phyloP scores from a whole-genome alignment of 352 stramenopile genomes.

The Phytophthora lateralis region DNA sequence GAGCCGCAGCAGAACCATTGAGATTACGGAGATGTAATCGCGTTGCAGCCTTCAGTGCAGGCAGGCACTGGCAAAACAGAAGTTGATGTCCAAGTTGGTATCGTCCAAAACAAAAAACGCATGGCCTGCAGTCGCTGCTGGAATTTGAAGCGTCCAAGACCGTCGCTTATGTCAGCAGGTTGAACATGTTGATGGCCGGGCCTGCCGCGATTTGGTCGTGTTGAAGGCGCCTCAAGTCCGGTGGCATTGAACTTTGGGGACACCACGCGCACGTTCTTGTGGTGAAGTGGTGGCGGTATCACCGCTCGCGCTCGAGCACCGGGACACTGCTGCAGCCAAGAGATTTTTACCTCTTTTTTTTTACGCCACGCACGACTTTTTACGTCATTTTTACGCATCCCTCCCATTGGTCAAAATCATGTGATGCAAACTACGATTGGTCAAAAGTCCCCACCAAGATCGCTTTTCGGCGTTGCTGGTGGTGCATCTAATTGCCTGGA shows the following conservation, averaged over 20 bases:
- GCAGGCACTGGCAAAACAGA: background rate
- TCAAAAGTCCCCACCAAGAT: background rate
- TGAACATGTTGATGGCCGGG: background rate
- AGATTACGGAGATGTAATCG: background rate
- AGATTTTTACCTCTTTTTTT: slow-evolving; percentile 18
- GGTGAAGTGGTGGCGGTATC: slow-evolving; percentile 2
- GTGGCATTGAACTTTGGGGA: background rate
- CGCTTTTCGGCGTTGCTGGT: slow-evolving; percentile 14
- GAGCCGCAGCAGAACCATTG: background rate
- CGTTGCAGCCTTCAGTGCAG: background rate
- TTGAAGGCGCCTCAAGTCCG: background rate
- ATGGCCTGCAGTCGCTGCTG: background rate
- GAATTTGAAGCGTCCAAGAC: too few relatives aligned
- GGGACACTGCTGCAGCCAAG: slow-evolving; percentile 2
- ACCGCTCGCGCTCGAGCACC: background rate
- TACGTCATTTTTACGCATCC: slow-evolving; percentile 5
- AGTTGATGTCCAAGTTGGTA: background rate
- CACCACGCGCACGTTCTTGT: slow-evolving; percentile 12
- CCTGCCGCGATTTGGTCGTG: too few relatives aligned
- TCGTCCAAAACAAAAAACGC: background rate
- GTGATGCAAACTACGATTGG: slow-evolving; percentile 1
- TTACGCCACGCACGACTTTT: slow-evolving; percentile 1
- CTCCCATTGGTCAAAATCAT: slow-evolving; percentile 13
- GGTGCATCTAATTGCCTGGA: slow-evolving; percentile 8
- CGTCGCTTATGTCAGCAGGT: background rate